Base-by-base conservation (phyloP, 257 asterid genomes). In the Buddleja alternifolia region DNA sequence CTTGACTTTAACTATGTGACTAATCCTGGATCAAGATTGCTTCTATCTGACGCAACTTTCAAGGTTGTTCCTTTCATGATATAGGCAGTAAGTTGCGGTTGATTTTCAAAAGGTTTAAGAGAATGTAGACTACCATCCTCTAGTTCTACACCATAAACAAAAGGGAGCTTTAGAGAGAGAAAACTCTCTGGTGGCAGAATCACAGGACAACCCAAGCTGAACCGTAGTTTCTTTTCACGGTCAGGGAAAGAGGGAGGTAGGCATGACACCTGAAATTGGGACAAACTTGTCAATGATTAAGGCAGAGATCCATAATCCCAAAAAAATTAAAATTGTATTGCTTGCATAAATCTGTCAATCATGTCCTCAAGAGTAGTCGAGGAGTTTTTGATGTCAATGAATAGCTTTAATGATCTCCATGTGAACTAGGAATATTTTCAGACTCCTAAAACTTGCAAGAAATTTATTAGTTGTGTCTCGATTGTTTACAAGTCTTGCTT, bases 101-200 rank as follows among this genome's bases (percentile, higher is more conserved):
- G 88, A 66, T 82, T 77, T 67, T 85, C 92, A 57, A 80, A 87
- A 73, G 93, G 95, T 73, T 71, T 81, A 52, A 93, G 88, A 72
- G 96, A 80, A 73, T 83, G 90, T 17, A 79, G 61, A 75, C 73
- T 85, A 70, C 97, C 97, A 85, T 83, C 90, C 63, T 83, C 96
- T 74, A 88, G 67, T 71, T 83, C 84, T 42, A 90, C 86, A 47
- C 96, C 96, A 72, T 91, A 90, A 58, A 86, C 77, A 76, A 91
- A 94, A 37, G 97, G 97, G 23, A 94, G 99, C 79, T 88, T 84
- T 42, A 94, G 79, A 64, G 96, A 91, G 70, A 94, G 85, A 73
- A 91, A 94, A 82, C 99, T 94, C 36, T 89, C 99, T 20, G 99
- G 95, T 53, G 97, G 97, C 71, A 94, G 87, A 70, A 87, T 85